These are phyloP conservation scores for Porphyra umbilicalis DNA, from an alignment of 31 red algal genomes.

Conservation along the genomic window DNA sequence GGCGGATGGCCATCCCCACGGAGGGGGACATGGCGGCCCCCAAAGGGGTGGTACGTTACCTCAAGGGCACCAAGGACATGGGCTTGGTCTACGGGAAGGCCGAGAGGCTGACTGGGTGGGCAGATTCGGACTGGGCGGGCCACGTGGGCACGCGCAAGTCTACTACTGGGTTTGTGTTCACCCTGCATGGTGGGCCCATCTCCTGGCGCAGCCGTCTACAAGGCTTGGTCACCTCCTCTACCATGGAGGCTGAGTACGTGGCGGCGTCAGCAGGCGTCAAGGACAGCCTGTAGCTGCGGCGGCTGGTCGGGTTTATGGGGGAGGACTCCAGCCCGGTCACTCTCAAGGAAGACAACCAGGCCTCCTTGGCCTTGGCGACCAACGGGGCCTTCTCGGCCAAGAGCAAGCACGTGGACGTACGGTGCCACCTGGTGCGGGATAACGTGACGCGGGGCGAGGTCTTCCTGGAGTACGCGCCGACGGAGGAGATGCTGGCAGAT, in stretches of 20 bases:
- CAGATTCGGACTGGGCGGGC: too few relatives aligned
- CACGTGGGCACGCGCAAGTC: slow-evolving; percentile 4
- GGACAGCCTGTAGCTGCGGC: slow-evolving; percentile 2
- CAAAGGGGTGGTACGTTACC: slow-evolving; percentile 7
- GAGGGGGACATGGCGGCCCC: background rate
- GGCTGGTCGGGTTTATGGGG: background rate
- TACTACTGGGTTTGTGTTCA: slow-evolving; percentile 8
- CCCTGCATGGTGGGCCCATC: background rate
- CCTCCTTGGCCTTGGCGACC: background rate
- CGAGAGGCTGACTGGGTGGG: slow-evolving; percentile 9
- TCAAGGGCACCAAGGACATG: slow-evolving; percentile 4
- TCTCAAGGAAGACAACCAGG: background rate
- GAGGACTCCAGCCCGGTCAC: background rate
- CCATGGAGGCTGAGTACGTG: slow-evolving; percentile 13
- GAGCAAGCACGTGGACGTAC: background rate
- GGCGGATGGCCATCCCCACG: background rate
- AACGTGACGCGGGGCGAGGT: background rate
- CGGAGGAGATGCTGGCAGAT: slow-evolving; percentile 9
- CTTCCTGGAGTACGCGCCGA: slow-evolving; percentile 6
- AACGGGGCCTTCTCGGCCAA: background rate
- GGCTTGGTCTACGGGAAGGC: slow-evolving; percentile 1
- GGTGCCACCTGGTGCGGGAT: background rate
- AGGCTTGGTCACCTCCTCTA: slow-evolving; percentile 10
- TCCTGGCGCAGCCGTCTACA: slow-evolving; percentile 10
- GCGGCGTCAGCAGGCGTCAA: slow-evolving; percentile 1